These are phyloP conservation scores for Pichia sp. DNA, from an alignment of 1,139 yeast species.

Conservation along the genomic window DNA sequence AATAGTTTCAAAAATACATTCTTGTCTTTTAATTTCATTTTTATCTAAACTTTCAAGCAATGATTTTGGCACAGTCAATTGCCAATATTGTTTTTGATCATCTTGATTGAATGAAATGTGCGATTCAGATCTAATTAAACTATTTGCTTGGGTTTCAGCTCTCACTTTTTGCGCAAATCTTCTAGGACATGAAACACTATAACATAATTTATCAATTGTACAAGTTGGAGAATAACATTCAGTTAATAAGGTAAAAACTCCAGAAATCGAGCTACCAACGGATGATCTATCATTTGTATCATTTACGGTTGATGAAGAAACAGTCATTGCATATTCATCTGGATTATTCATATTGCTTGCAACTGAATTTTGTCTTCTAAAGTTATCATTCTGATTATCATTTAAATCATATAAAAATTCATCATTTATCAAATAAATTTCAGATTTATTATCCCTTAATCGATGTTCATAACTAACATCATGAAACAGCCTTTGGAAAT, in stretches of 20 bases:
- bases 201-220: conserved; percentile 79
- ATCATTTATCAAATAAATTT: conserved; percentile 83
- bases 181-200: conserved; percentile 96
- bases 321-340: conserved; percentile 16
- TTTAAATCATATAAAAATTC: conserved; percentile 27
- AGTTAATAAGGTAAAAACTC: conserved; percentile 86
- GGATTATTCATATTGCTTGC: conserved; percentile 20
- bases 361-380: conserved; percentile 24
- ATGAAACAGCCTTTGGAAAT: conserved; percentile 90
- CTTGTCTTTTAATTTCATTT: conserved; percentile 87
- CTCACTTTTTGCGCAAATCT: conserved; percentile 94
- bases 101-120: conserved; percentile 71
- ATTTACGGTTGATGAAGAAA: conserved; percentile 17
- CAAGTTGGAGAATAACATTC: conserved; percentile 98
- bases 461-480: conserved; percentile 95
- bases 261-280: conserved; percentile 52
- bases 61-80: conserved; percentile 81
- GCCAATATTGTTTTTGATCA: conserved; percentile 87
- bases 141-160: conserved; percentile 70
- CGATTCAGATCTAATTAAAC: conserved; percentile 76
- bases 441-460: conserved; percentile 78
- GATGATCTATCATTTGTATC: conserved; percentile 3
- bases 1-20: conserved; percentile 87
- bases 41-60: conserved; percentile 75
- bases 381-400: conserved; percentile 15